Evolutionary conservation across 148 eudicot genomes (phyloP).

Genomic region (Beta vulgaris): DNA sequence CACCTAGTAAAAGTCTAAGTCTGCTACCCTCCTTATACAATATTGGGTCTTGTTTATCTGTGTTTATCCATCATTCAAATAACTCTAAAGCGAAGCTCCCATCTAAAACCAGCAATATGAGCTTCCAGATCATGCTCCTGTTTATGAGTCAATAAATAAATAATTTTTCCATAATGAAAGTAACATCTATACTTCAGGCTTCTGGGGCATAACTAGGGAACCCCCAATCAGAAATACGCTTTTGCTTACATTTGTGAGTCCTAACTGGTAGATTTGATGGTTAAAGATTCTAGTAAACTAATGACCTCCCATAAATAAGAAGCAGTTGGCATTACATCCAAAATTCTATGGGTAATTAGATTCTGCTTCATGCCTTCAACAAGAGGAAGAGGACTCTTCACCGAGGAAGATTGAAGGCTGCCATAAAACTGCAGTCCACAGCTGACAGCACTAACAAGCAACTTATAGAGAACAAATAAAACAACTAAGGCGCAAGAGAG

Average conservation of each 20-base stretch:
- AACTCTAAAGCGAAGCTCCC: neutral
- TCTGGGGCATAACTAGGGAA: neutral
- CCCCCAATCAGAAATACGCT: neutral
- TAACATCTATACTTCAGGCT: too few species aligned
- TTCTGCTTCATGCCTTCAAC: too few species aligned
- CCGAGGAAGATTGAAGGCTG: too few species aligned
- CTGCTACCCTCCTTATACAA: neutral
- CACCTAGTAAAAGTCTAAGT: neutral
- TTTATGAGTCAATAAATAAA: neutral
- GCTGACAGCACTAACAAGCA: too few species aligned
- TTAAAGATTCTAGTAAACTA: neutral
- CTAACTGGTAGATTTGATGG: neutral
- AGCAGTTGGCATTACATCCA: neutral
- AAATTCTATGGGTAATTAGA: too few species aligned
- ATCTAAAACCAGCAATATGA: neutral
- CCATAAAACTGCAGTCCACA: too few species aligned
- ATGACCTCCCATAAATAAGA: neutral
- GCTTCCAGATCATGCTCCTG: neutral
- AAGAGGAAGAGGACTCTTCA: too few species aligned
- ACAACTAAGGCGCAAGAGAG: too few species aligned
- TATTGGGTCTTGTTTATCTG: neutral
- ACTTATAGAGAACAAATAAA: too few species aligned
- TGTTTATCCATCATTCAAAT: neutral
- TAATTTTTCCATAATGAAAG: neutral
- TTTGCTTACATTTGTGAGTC: neutral